Evolutionary conservation across 352 stramenopile genomes (phyloP), one percentile per base, ranked within the genome.

Genomic region (Phytophthora multivora): DNA sequence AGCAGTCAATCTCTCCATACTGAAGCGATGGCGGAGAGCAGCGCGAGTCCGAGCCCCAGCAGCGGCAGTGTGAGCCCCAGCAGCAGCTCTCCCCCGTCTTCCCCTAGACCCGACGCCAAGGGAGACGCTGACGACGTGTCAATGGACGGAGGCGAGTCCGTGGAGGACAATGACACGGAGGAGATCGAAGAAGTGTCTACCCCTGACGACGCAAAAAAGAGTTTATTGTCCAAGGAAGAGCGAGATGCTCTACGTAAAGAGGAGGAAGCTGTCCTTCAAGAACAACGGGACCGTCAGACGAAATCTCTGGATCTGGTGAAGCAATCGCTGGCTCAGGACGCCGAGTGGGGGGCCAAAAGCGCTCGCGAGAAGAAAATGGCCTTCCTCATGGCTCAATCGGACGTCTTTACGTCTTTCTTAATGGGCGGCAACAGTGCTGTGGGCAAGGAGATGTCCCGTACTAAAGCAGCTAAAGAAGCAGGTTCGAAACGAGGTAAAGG

Each of bases 361-460:
- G 63, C 66, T 10, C n/a, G 67, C 1, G 79, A 95, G 56, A 83
- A 85, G 69, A 90, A 89, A 51, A 88, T 95, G 81, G 79, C 78
- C 36, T 95, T 95, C 56, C 68, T 95, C n/a, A 95, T 95, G 87
- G 87, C 87, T 2, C 87, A 91, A 67, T 95, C 87, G 43, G 85
- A 95, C 59, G 87, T 95, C 12, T 95, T 95, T 60, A 95, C 87
- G 63, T 90, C 78, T 39, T 95, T 95, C 45, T 63, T 95, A 18
- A 95, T 95, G 87, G 87, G 87, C 49, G 87, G 87, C 2, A 89
- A 77, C 5, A 93, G 81, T 38, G 53, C 85, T 3, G 59, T 95
- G 6, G 87, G 87, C 7, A 90, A 90, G 53, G 85, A 89, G 23
- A 93, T 95, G 85, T 73, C 74, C 12, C 80, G 84, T 33, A 70